Evolutionary conservation across 2,329 filamentous ascomycete species (phyloP), one percentile per base, ranked within the genome.

Genomic region (Aspergillus cejpii): DNA sequence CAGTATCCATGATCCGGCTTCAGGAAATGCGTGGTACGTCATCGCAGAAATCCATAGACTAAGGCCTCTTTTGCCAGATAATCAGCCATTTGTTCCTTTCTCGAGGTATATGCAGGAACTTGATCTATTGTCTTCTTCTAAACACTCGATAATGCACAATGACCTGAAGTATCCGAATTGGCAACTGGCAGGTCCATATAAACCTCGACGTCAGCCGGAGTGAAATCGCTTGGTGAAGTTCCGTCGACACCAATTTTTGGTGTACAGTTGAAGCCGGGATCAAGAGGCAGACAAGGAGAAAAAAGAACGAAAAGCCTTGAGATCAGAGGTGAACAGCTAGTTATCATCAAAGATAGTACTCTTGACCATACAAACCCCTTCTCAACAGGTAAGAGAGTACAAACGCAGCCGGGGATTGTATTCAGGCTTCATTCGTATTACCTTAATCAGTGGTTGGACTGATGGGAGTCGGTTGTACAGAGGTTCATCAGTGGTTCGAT

Each of bases 81-180:
- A 41, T 42, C 44, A 6, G 44, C 44, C 3, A 24, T 15, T 5
- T 19, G n/a, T 46, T 46, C 17, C 23, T 14, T 4, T 5, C 8
- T n/a, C 39, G 21, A 7, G 44, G 34, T 28, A 46, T 39, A 5
- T 19, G 24, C 44, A 39, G 42, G 14, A 42, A 39, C 6, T 38
- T n/a, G 14, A 46, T 27, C 11, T 1, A 7, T 21, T 33, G 2
- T 3, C 21, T 3, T 21, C 17, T 17, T 34, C 31, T 15, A 17
- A 34, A 34, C 5, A 7, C 15, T 34, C 15, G 3, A 11, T 34
- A n/a, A 15, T 19, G 10, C 15, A 3, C 14, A 15, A 17, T 15
- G 17, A 34, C 31, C 14, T 38, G 6, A 20, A 46, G 37, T 11
- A 29, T 3, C 6, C 3, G 4, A 6, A 7, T 20, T 46, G 27